Conservation (phyloP, 2,329 filamentous ascomycete genomes). For the Aspergillus chevalieri region DNA sequence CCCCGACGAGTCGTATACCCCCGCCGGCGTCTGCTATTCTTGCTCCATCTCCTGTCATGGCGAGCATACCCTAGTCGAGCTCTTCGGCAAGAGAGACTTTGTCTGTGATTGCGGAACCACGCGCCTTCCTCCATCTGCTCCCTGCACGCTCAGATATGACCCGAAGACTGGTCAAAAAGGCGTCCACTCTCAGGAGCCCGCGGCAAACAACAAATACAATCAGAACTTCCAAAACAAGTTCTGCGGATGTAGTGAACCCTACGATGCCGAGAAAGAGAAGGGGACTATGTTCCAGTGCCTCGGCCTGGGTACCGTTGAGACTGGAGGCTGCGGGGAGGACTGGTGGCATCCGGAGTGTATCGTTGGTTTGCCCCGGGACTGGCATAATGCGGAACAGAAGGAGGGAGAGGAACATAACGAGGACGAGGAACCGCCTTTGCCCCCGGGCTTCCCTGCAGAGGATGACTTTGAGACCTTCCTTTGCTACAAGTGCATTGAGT, state of each 20-base stretch:
- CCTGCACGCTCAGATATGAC: slow-evolving; percentile 71
- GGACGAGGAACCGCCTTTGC: slow-evolving; percentile 58
- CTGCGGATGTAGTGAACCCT: slow-evolving; percentile 81
- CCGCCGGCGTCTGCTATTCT: slow-evolving; percentile 88
- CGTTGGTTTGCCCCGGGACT: slow-evolving; percentile 69
- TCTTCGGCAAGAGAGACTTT: slow-evolving; percentile 93
- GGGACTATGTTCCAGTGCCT: slow-evolving; percentile 98
- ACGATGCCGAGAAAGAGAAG: slow-evolving; percentile 82
- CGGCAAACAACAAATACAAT: slow-evolving; percentile 79
- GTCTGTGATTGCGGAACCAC: slow-evolving; percentile 94
- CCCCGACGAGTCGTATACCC: slow-evolving; percentile 56
- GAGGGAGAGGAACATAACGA: slow-evolving; percentile 23
- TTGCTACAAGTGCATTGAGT: slow-evolving; percentile 87
- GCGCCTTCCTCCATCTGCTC: slow-evolving; percentile 62
- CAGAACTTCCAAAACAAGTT: slow-evolving; percentile 92
- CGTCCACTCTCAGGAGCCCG: slow-evolving; percentile 65
- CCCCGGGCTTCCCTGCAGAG: slow-evolving; percentile 80
- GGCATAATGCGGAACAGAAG: slow-evolving; percentile 38
- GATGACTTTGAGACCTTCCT: slow-evolving; percentile 85
- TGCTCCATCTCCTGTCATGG: slow-evolving; percentile 97
- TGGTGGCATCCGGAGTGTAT: slow-evolving; percentile 97
- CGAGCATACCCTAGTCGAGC: slow-evolving; percentile 88
- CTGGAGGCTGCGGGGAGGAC: slow-evolving; percentile 89
- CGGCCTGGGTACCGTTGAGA: slow-evolving; percentile 70
- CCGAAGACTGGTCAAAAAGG: slow-evolving; percentile 68